Base-by-base conservation (phyloP, 805 yeast genomes). In the Debaryomyces castellii region DNA sequence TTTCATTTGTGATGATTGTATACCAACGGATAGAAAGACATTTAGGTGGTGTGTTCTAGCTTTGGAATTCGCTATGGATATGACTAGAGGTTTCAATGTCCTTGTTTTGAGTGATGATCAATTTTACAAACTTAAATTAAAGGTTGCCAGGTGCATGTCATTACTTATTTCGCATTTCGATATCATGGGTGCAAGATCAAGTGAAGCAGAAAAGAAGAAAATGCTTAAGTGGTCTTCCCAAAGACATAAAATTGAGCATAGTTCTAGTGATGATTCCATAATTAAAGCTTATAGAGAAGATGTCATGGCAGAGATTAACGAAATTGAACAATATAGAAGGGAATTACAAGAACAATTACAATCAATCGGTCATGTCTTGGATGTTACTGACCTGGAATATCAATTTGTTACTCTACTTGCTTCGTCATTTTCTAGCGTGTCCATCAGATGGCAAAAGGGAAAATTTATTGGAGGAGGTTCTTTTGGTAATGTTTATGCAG, bases 361-460 rank as follows among this genome's bases (percentile, higher is more conserved):
- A 44, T 67, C 81, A 21, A 87, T 89, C 35, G 99, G 99, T 35
- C 81, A 90, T 58, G 96, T 94, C 1, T 70, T 94, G 46, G 98
- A 94, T 64, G 91, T 86, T 45, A 79, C 87, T 2, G 91, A 88
- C 58, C 82, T 86, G 48, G 97, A 89, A 57, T 88, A 90, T 58
- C 96, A 90, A 63, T 89, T 85, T 57, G 78, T 94, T 39, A 80
- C 94, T 1, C 83, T 89, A 45, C 74, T 95, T 46, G 96, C 97
- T 0, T 87, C 96, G 0, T 85, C 95, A 0, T 83, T 90, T 57
- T 86, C 96, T 2, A 86, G 90, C 54, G 87, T 91, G 23, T 85
- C 97, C 0, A 89, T 94, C 51, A 82, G 96, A 65, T 94, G 99
- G 99, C 97, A 94, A 64, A 96, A 92, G 69, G 96, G 97, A 39